Evolutionary conservation across 371 early-diverging fungal species (phyloP).

Genomic region (Apophysomyces variabilis): DNA sequence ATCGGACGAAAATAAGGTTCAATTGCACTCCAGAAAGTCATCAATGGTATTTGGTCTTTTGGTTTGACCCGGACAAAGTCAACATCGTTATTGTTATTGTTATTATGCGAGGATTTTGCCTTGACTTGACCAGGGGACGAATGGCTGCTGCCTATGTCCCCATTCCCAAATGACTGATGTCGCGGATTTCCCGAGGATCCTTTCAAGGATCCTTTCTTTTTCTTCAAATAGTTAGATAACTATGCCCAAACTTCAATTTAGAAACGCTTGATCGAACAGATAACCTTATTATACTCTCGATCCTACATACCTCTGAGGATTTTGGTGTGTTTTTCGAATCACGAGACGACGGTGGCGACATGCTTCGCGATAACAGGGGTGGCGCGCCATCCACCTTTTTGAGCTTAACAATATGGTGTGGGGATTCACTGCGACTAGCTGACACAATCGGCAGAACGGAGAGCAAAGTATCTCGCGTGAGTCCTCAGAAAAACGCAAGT

Average conservation of each 20-base stretch:
- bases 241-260: background rate
- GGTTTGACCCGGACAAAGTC: conserved; percentile 52
- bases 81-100: conserved; percentile 24
- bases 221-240: conserved; percentile 7
- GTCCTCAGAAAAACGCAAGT: background rate
- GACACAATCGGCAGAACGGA: background rate
- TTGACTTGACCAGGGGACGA: conserved; percentile 2
- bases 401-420: conserved; percentile 29
- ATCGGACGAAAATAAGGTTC: conserved; percentile 86
- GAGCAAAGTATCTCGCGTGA: too few relatives aligned
- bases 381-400: conserved; percentile 30
- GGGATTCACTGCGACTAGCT: conserved; percentile 30
- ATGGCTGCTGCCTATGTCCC: background rate
- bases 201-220: conserved; percentile 1
- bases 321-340: conserved; percentile 30
- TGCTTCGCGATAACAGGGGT: conserved; percentile 25
- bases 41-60: conserved; percentile 77
- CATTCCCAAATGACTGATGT: background rate
- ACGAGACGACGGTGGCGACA: conserved; percentile 31
- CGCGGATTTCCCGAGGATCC: background rate
- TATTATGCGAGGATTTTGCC: background rate
- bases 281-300: too few relatives aligned
- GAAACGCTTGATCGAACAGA: too few relatives aligned
- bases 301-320: conserved; percentile 19
- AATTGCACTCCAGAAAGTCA: conserved; percentile 78